Conservation (phyloP, 2,329 filamentous ascomycete species). For the Talaromyces pinophilus region DNA sequence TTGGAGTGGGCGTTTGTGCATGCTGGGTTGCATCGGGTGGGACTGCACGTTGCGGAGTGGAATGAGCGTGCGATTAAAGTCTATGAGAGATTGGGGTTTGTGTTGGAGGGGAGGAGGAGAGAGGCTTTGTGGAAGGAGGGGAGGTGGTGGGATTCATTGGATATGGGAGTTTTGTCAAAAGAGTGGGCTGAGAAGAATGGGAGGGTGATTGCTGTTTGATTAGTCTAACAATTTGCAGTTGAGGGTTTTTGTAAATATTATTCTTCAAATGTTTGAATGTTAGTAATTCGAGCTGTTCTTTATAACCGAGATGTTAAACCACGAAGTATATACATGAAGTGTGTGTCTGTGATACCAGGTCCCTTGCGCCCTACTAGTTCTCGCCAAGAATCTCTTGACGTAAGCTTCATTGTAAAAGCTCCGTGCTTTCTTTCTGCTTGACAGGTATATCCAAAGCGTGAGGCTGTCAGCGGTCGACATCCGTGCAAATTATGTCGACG, state of each 20-base stretch:
- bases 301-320: background rate
- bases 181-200: conserved; percentile 12
- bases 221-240: background rate
- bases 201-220: background rate
- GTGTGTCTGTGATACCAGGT: background rate
- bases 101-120: background rate
- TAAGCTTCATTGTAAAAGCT: background rate
- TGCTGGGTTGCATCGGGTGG: conserved; percentile 10
- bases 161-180: background rate
- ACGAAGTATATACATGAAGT: background rate
- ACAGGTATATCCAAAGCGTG: background rate
- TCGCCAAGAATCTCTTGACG: background rate
- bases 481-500: background rate
- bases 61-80: conserved; percentile 1
- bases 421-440: background rate
- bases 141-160: conserved; percentile 8
- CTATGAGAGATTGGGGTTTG: conserved; percentile 15
- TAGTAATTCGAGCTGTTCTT: no score
- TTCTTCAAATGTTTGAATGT: background rate
- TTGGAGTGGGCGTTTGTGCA: conserved; percentile 14
- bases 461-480: background rate
- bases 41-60: background rate
- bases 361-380: background rate
- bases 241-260: background rate
- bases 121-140: background rate